Percentiles rank a stretch among this genome's conserved stretches.
phyloP scores from a whole-genome alignment of 2,329 filamentous ascomycete genomes.

The Grosmannia penicillata region DNA sequence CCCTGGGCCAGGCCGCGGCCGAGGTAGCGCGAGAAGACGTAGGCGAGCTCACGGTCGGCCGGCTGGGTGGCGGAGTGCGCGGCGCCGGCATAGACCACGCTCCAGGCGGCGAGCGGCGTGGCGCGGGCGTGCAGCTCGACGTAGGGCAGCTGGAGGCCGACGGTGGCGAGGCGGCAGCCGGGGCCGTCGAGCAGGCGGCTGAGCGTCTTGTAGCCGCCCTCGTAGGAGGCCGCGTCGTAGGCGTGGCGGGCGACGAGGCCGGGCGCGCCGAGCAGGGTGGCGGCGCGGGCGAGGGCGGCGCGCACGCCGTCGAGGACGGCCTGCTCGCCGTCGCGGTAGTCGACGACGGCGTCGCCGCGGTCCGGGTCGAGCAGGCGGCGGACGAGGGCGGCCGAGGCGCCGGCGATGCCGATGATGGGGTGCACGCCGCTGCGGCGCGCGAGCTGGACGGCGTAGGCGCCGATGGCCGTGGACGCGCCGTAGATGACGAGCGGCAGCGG shows the following conservation, averaged over 20 bases:
- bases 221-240: conserved; percentile 34
- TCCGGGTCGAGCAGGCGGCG: conserved; percentile 26
- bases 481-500: conserved; percentile 22
- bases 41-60: conserved; percentile 19
- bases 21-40: conserved; percentile 21
- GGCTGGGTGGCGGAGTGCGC: conserved; percentile 8
- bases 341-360: conserved; percentile 36
- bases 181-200: conserved; percentile 19
- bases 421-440: conserved; percentile 32
- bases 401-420: conserved; percentile 39
- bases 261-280: conserved; percentile 5
- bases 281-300: conserved; percentile 19
- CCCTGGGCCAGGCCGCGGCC: conserved; percentile 23
- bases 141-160: conserved; percentile 13
- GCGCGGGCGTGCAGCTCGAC: conserved; percentile 8
- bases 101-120: conserved; percentile 10
- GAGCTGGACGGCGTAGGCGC: conserved; percentile 36
- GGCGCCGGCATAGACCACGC: conserved; percentile 9
- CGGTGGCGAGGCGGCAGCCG: conserved; percentile 15
- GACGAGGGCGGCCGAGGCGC: conserved; percentile 27
- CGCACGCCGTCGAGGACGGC: conserved; percentile 24
- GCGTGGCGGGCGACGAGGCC: conserved; percentile 24
- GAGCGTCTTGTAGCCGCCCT: conserved; percentile 24
- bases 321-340: conserved; percentile 36
- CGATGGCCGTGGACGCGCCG: conserved; percentile 32